Percentiles rank a stretch among this genome's conserved stretches.
These are phyloP conservation scores for Albugo candida DNA, from an alignment of 352 stramenopile species.

Conservation along the genomic window DNA sequence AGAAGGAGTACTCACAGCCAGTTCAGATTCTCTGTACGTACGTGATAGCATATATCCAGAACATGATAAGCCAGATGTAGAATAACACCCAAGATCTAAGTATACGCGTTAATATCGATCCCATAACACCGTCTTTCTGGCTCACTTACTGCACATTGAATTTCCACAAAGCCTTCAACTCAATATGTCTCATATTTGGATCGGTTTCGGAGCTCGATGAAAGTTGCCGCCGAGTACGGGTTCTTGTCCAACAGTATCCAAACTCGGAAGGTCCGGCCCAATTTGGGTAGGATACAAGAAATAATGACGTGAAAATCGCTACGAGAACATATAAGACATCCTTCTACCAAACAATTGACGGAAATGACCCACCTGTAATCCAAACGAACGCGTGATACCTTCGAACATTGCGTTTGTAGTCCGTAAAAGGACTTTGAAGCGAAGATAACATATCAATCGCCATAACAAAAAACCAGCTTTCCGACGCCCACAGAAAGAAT, in stretches of 20 bases:
- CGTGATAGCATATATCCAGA: constrained; percentile 68
- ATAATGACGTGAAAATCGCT: constrained; percentile 42
- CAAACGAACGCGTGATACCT: constrained; percentile 73
- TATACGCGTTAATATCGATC: background rate
- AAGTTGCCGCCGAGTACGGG: constrained; percentile 14
- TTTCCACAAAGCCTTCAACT: background rate
- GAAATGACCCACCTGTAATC: constrained; percentile 26
- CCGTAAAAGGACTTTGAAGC: constrained; percentile 72
- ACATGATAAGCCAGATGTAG: constrained; percentile 77
- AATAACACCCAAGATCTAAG: constrained; percentile 64
- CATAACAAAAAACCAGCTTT: constrained; percentile 82
- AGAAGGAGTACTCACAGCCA: background rate
- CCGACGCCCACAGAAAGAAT: constrained; percentile 74
- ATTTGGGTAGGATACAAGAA: constrained; percentile 50
- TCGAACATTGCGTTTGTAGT: constrained; percentile 74
- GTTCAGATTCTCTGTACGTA: constrained; percentile 10
- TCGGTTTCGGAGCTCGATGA: background rate
- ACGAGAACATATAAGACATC: background rate
- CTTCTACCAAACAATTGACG: background rate
- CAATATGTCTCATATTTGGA: background rate
- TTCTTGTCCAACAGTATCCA: constrained; percentile 70
- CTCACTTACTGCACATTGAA: background rate
- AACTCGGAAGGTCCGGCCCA: constrained; percentile 67
- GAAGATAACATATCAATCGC: constrained; percentile 73
- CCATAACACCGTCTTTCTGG: too few relatives aligned